A percentile compares a stretch with the other conserved stretches of the same genome.
Evolutionary conservation across 345 rosid species (phyloP).

Genomic region (Ceriops zippeliana): DNA sequence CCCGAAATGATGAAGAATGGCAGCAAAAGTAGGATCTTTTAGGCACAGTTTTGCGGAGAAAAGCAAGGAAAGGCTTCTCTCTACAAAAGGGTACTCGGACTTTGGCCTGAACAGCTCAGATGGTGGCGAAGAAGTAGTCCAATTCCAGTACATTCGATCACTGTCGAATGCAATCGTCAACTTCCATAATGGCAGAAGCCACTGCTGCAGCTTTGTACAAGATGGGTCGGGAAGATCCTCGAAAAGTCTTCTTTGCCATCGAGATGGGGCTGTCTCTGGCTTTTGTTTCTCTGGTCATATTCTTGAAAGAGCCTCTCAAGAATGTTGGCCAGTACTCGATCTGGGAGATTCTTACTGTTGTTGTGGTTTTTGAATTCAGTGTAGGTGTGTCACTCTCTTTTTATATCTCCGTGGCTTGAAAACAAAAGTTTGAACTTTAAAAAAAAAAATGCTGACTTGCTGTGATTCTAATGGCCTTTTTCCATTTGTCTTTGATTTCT

Average conservation of each 20-base stretch:
- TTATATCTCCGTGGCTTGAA: neutral
- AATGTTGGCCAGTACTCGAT: slow-evolving; percentile 64
- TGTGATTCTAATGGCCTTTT: neutral
- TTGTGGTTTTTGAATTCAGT: slow-evolving; percentile 90
- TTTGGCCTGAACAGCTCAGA: slow-evolving; percentile 12
- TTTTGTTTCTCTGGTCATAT: slow-evolving; percentile 65
- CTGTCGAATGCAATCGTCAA: no score
- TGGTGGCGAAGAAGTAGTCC: no score
- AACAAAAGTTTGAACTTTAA: no score
- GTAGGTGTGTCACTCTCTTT: slow-evolving; percentile 43
- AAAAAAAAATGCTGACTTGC: no score
- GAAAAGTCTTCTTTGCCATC: slow-evolving; percentile 77
- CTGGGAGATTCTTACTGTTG: slow-evolving; percentile 92
- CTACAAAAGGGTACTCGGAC: slow-evolving; percentile 47
- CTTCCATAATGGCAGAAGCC: no score
- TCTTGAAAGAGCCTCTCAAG: slow-evolving; percentile 52
- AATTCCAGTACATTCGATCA: neutral
- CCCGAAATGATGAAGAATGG: neutral
- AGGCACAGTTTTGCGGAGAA: slow-evolving; percentile 35
- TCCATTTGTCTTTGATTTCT: neutral
- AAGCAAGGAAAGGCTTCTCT: slow-evolving; percentile 42
- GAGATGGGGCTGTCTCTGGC: slow-evolving; percentile 76
- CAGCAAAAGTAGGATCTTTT: slow-evolving; percentile 40
- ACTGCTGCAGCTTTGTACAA: slow-evolving; percentile 27
- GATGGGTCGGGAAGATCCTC: slow-evolving; percentile 81